These are phyloP conservation scores for Paramecium sexaurelia DNA, from an alignment of 73 alveolate genomes.

Conservation along the genomic window DNA sequence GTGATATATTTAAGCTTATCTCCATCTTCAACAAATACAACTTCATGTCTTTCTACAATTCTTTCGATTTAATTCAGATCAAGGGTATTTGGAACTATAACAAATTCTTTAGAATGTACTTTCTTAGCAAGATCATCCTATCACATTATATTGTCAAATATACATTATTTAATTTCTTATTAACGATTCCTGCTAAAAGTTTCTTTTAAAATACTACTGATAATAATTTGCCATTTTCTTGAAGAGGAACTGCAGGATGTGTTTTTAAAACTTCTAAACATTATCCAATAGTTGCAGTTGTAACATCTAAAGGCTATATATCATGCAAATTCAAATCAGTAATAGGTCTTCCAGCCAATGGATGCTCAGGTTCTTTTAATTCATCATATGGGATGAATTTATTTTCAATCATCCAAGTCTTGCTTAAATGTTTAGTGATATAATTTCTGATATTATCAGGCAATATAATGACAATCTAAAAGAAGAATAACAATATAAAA, in stretches of 20 bases:
- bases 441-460: slow-evolving; percentile 88
- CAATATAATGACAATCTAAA: slow-evolving; percentile 73
- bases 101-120: slow-evolving; percentile 48
- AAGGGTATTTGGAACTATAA: slow-evolving; percentile 6
- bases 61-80: slow-evolving; percentile 18
- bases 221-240: slow-evolving; percentile 9
- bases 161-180: slow-evolving; percentile 27
- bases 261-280: not conserved
- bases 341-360: slow-evolving; percentile 34
- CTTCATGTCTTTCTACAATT: slow-evolving; percentile 53
- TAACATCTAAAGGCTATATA: not conserved
- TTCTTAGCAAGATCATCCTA: slow-evolving; percentile 48
- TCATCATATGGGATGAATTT: slow-evolving; percentile 72
- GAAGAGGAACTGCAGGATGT: slow-evolving; percentile 17
- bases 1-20: slow-evolving; percentile 17
- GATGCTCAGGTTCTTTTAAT: slow-evolving; percentile 52
- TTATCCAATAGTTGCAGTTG: slow-evolving; percentile 25
- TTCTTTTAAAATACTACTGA: slow-evolving; percentile 34
- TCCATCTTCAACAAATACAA: slow-evolving; percentile 22
- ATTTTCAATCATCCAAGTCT: slow-evolving; percentile 91
- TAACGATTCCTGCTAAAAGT: not conserved
- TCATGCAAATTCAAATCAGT: not conserved
- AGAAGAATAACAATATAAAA: not conserved
- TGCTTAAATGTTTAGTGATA: slow-evolving; percentile 82
- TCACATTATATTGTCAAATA: too few relatives aligned